Conservation (phyloP, 1,139 yeast species). For the Scheffersomyces titani region DNA sequence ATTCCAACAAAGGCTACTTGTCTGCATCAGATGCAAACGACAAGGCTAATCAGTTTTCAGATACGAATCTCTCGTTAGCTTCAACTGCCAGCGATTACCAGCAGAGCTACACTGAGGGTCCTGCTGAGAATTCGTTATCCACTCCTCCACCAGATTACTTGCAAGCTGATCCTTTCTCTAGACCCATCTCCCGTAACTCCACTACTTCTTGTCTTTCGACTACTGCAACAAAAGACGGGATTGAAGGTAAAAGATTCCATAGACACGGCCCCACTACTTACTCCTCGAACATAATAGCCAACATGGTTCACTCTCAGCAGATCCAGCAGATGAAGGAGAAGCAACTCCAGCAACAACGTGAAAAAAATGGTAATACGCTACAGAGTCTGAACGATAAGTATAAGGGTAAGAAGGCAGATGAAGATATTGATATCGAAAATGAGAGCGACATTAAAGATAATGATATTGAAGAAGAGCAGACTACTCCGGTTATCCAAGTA, state of each 20-base stretch:
- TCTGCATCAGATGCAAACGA: not conserved
- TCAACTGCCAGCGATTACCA: conserved; percentile 30
- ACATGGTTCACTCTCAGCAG: conserved; percentile 30
- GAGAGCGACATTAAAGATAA: too few species aligned
- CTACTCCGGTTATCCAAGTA: not conserved
- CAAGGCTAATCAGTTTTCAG: not conserved
- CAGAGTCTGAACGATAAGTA: not conserved
- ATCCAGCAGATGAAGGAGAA: conserved; percentile 7
- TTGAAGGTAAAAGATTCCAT: conserved; percentile 62
- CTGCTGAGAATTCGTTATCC: conserved; percentile 5
- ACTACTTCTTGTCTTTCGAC: conserved; percentile 67
- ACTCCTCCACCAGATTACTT: conserved; percentile 8
- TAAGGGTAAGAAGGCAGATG: not conserved
- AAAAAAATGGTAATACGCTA: not conserved
- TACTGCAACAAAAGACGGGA: conserved; percentile 72
- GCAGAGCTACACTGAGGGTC: conserved; percentile 1
- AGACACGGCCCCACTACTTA: conserved; percentile 39
- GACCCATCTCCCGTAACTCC: conserved; percentile 64
- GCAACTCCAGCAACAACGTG: not conserved
- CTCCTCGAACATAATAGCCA: conserved; percentile 33
- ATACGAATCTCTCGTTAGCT: conserved; percentile 28
- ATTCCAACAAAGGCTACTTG: conserved; percentile 1
- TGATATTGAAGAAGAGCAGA: not conserved
- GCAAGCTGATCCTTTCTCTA: conserved; percentile 29
- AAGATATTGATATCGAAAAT: not conserved